Evolutionary conservation across 2,329 filamentous ascomycete species (phyloP).

Genomic region (Hypoxylon sp.): DNA sequence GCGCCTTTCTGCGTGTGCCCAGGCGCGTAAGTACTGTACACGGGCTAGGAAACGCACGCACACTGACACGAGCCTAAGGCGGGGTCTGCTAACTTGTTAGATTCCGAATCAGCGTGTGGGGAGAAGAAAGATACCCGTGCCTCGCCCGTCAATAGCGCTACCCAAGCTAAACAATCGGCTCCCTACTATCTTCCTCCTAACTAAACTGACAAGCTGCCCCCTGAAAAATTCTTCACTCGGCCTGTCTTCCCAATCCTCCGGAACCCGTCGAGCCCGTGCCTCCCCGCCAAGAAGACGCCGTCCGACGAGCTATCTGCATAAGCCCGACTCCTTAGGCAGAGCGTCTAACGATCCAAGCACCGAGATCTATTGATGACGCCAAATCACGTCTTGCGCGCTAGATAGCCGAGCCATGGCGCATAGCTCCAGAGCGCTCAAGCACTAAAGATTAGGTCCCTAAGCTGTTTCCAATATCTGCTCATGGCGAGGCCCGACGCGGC

Average conservation of each 20-base stretch:
- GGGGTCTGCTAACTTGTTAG: background rate
- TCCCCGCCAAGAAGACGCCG: slow-evolving; percentile 28
- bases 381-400: slow-evolving; percentile 17
- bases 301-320: slow-evolving; percentile 16
- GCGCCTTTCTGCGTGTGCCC: too few relatives aligned
- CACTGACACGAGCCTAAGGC: too few relatives aligned
- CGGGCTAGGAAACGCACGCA: too few relatives aligned
- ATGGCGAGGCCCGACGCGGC: slow-evolving; percentile 7
- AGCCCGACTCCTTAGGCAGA: slow-evolving; percentile 2
- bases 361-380: slow-evolving; percentile 15
- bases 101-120: background rate
- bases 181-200: background rate
- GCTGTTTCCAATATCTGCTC: slow-evolving; percentile 10
- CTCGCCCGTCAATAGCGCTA: background rate
- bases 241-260: slow-evolving; percentile 4
- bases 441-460: too few relatives aligned
- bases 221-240: background rate
- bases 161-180: background rate
- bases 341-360: slow-evolving; percentile 7
- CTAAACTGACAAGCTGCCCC: background rate
- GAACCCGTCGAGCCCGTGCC: too few relatives aligned
- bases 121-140: background rate
- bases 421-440: slow-evolving; percentile 10
- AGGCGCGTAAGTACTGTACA: too few relatives aligned
- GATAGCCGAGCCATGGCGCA: slow-evolving; percentile 11